Base-by-base conservation (phyloP, 1,139 yeast genomes). In the Protomyces arabidopsidicola region DNA sequence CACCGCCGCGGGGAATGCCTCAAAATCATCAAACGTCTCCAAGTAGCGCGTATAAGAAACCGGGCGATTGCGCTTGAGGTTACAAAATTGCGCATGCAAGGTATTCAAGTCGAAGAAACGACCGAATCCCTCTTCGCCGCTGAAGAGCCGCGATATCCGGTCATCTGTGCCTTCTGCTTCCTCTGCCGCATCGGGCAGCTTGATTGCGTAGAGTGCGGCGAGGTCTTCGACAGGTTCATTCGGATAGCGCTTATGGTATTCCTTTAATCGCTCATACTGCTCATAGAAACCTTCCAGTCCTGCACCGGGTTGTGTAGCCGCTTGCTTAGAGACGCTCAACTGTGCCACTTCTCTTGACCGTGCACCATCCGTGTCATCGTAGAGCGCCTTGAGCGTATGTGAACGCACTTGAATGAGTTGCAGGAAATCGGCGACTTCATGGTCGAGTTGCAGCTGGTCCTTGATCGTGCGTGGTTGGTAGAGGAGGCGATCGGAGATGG, bases 101-200 rank as follows among this genome's bases (percentile, higher is more conserved):
- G 71, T 68, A 9, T 77, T 72, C 65, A 91, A 75, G 69, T 89
- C 93, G 31, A 91, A 68, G 68, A 74, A 83, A 68, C 81, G 81
- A 0, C 97, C 97, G 71, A 79, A 82, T 27, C 75, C 74, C 71
- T 90, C 97, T 48, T 81, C 84, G 3, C 81, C 79, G 0, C 82
- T 75, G 71, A 88, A 90, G 14, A 82, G 63, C 0, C 72, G 65
- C 14, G 82, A 81, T 1, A 86, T 68, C 48, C 67, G 64, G 16
- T 73, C 48, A 55, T 55, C 65, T 16, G 59, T 50, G 14, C 14
- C 16, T 20, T 22, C 61, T 20, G 24, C 67, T 58, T 54, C 35
- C 9, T 55, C 36, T 18, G 55, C 59, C 2, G 60, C 60, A 24
- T 61, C 64, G 5, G 63, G 57, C 4, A 66, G 67, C 42, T 55